Conservation (phyloP, 129 eudicot species). For the Rutidosis leptorrhynchoides region DNA sequence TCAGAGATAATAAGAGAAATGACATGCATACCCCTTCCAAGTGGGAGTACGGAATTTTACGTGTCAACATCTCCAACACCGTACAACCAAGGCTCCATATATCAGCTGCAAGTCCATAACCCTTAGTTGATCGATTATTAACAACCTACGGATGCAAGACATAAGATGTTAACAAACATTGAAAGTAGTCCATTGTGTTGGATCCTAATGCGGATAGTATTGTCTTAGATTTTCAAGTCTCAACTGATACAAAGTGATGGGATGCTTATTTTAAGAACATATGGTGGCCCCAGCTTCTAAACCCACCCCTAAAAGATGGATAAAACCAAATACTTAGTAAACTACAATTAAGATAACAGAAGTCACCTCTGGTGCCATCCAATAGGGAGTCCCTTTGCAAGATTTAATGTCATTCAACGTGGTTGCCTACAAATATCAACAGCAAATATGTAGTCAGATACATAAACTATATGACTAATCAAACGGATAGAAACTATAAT, state of each 20-base stretch:
- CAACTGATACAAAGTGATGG: background rate
- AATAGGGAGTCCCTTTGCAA: slow-evolving; percentile 86
- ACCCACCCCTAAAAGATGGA: background rate
- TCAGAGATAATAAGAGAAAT: background rate
- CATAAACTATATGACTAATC: background rate
- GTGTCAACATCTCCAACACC: slow-evolving; percentile 83
- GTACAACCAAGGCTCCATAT: slow-evolving; percentile 99
- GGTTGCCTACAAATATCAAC: slow-evolving; percentile 46
- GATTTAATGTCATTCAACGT: slow-evolving; percentile 72
- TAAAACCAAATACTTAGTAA: slow-evolving; percentile 11
- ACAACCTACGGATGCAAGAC: slow-evolving; percentile 50
- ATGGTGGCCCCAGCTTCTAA: background rate
- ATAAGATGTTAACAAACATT: slow-evolving; percentile 6
- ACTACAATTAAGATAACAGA: slow-evolving; percentile 14
- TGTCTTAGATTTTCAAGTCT: background rate
- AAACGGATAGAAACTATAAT: slow-evolving; percentile 8
- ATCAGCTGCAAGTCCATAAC: slow-evolving; percentile 89
- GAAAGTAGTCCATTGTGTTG: background rate
- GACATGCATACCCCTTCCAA: slow-evolving; percentile 69
- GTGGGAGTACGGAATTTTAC: slow-evolving; percentile 67
- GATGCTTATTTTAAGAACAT: background rate
- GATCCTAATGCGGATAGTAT: background rate
- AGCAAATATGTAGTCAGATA: too few relatives aligned
- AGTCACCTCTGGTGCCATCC: slow-evolving; percentile 97
- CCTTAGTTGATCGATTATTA: slow-evolving; percentile 45